Conservation (phyloP, 495 filamentous ascomycete genomes). For the Penicillium herquei region DNA sequence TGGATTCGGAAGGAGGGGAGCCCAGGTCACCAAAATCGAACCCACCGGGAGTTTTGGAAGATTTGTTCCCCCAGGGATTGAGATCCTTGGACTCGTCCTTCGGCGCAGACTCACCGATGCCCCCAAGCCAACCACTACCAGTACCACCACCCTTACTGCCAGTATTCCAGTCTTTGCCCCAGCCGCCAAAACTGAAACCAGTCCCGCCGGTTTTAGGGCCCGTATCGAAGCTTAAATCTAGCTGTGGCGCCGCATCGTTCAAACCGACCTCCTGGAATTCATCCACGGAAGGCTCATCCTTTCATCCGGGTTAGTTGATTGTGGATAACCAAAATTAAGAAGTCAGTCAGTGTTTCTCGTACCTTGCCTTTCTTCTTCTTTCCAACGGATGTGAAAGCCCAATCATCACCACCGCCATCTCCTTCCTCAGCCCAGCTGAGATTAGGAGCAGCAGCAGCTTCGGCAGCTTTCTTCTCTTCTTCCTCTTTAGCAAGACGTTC, state of each 20-base stretch:
- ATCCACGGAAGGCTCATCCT: constrained; percentile 29
- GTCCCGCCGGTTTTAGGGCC: constrained; percentile 31
- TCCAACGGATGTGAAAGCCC: constrained; percentile 30
- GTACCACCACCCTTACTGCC: constrained; percentile 16
- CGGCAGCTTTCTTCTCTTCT: constrained; percentile 36
- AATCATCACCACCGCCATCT: constrained; percentile 27
- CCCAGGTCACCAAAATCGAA: constrained; percentile 50
- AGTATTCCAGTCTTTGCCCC: constrained; percentile 44
- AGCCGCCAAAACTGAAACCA: constrained; percentile 44
- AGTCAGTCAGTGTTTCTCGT: not conserved
- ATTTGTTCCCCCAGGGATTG: constrained; percentile 48
- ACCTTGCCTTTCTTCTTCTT: constrained; percentile 56
- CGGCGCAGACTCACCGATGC: constrained; percentile 29
- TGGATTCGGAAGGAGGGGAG: constrained; percentile 23
- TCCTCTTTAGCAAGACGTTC: constrained; percentile 33
- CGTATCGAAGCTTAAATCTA: constrained; percentile 45
- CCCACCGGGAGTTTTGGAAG: constrained; percentile 32
- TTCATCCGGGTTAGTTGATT: constrained; percentile 1
- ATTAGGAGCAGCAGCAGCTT: constrained; percentile 31
- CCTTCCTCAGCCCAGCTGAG: constrained; percentile 48
- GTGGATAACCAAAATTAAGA: not conserved
- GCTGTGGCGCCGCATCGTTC: constrained; percentile 39
- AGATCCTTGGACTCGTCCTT: constrained; percentile 35
- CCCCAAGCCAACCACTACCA: constrained; percentile 32
- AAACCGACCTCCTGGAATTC: constrained; percentile 49